These are phyloP conservation scores for Ustilago sp. DNA, from an alignment of 1,284 basidiomycete genomes.

Conservation along the genomic window DNA sequence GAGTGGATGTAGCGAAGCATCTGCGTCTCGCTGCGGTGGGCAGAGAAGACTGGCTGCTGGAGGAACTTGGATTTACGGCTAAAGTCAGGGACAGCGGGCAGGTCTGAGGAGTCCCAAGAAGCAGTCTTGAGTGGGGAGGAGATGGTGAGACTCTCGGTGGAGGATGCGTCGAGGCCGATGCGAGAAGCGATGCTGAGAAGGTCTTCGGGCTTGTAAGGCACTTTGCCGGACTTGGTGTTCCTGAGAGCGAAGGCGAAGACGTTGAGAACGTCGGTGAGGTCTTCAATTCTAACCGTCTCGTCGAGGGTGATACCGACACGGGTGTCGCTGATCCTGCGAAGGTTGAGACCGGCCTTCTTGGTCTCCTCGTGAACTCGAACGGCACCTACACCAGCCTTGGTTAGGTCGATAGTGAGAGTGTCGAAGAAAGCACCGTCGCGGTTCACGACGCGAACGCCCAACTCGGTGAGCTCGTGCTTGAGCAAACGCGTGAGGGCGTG, in stretches of 20 bases:
- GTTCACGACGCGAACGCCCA: slow-evolving; percentile 77
- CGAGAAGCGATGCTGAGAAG: slow-evolving; percentile 50
- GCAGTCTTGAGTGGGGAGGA: slow-evolving; percentile 35
- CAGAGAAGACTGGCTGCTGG: slow-evolving; percentile 85
- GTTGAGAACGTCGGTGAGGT: slow-evolving; percentile 80
- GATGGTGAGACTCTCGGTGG: slow-evolving; percentile 56
- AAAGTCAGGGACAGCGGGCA: slow-evolving; percentile 71
- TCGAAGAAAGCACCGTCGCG: slow-evolving; percentile 82
- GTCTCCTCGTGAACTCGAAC: slow-evolving; percentile 80
- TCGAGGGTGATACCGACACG: slow-evolving; percentile 91
- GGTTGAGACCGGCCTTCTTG: slow-evolving; percentile 80
- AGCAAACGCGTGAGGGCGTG: slow-evolving; percentile 89
- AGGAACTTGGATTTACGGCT: slow-evolving; percentile 82
- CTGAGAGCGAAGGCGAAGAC: slow-evolving; percentile 76
- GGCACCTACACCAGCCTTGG: slow-evolving; percentile 75
- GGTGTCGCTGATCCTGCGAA: slow-evolving; percentile 81
- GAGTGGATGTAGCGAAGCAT: slow-evolving; percentile 91
- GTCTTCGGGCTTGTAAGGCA: slow-evolving; percentile 59
- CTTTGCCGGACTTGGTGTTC: slow-evolving; percentile 68
- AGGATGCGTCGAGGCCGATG: slow-evolving; percentile 52
- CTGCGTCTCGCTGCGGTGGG: slow-evolving; percentile 96
- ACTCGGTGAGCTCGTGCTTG: slow-evolving; percentile 76
- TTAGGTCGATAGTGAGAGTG: slow-evolving; percentile 87
- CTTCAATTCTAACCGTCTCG: slow-evolving; percentile 80
- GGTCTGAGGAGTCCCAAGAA: slow-evolving; percentile 19